These are phyloP conservation scores for Aethionema arabicum DNA, from an alignment of 345 rosid genomes.

Conservation along the genomic window DNA sequence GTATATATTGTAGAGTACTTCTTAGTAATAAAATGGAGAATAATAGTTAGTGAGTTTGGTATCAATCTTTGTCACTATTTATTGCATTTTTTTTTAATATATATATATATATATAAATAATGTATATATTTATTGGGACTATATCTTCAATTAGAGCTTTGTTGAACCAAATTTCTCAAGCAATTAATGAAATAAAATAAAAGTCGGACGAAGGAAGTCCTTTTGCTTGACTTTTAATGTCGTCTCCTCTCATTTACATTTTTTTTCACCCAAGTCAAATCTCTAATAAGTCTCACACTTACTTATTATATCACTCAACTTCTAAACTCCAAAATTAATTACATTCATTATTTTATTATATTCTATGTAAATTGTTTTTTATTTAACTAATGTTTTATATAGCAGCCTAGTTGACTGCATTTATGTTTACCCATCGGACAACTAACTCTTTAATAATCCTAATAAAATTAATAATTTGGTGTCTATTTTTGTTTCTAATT, in stretches of 20 bases:
- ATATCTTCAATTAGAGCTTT: conserved; percentile 9
- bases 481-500: conserved; percentile 3
- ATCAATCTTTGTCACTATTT: conserved; percentile 35
- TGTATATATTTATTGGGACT: conserved; percentile 14
- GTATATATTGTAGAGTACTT: conserved; percentile 7
- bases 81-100: conserved; percentile 13
- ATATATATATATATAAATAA: conserved; percentile 4
- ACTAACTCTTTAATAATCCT: conserved; percentile 10
- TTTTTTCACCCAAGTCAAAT: conserved; percentile 24
- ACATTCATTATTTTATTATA: too few species aligned
- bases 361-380: too few species aligned
- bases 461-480: neutral
- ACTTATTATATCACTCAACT: too few species aligned
- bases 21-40: conserved; percentile 1
- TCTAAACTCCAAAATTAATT: too few species aligned
- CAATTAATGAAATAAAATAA: conserved; percentile 10
- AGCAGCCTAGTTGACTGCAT: conserved; percentile 37
- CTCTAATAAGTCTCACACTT: too few species aligned
- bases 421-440: conserved; percentile 33
- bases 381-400: neutral
- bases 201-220: conserved; percentile 19
- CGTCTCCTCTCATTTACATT: conserved; percentile 16
- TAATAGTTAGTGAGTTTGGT: conserved; percentile 19
- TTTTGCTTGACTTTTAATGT: conserved; percentile 27
- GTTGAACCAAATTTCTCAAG: conserved; percentile 11